A percentile compares a stretch with the other conserved stretches of the same genome.
phyloP scores from a whole-genome alignment of 2,329 filamentous ascomycete genomes.

The Penicillium sumatraense region DNA sequence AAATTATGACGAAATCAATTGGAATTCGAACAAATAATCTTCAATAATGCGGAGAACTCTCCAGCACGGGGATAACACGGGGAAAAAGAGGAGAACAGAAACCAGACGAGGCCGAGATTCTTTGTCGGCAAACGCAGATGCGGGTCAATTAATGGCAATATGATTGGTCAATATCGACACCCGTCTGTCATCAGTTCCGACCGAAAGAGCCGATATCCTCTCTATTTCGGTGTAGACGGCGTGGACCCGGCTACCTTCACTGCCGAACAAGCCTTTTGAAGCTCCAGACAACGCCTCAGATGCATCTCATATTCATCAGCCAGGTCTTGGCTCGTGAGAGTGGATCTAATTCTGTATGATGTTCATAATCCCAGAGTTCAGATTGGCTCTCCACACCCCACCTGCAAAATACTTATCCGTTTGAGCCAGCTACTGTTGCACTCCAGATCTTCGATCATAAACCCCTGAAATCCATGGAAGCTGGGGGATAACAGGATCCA shows the following conservation, averaged over 20 bases:
- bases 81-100: neutral
- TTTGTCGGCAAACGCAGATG: neutral
- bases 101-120: neutral
- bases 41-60: neutral
- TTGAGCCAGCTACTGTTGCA: neutral
- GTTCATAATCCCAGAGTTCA: neutral
- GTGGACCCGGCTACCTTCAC: neutral
- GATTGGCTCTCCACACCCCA: neutral
- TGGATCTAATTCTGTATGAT: neutral
- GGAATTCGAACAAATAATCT: neutral
- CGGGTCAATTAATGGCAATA: neutral
- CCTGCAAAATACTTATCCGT: neutral
- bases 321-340: neutral
- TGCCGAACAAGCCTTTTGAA: neutral
- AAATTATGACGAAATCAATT: neutral
- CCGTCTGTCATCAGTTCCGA: neutral
- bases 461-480: neutral
- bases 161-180: neutral
- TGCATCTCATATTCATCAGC: neutral
- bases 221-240: neutral
- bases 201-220: neutral
- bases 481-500: neutral
- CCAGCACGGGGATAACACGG: neutral
- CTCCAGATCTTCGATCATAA: neutral
- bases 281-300: neutral